Conservation (phyloP, 495 filamentous ascomycete species). For the Penicillium lagena region DNA sequence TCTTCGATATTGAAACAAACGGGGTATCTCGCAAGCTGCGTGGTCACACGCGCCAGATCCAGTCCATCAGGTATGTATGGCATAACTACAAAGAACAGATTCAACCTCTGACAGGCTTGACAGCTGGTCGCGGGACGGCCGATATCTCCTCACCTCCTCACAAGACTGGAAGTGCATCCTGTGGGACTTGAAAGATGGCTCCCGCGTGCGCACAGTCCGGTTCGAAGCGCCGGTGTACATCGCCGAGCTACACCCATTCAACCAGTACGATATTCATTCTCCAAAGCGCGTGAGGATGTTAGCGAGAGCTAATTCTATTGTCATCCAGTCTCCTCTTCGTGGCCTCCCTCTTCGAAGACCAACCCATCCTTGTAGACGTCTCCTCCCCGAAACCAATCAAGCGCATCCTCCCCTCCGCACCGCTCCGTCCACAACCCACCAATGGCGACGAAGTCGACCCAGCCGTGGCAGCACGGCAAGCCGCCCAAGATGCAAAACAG, state of each 20-base stretch:
- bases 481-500: constrained; percentile 86
- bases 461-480: constrained; percentile 70
- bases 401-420: constrained; percentile 72
- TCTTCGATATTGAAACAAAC: constrained; percentile 96
- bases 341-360: constrained; percentile 87
- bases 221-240: constrained; percentile 93
- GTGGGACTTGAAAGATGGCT: constrained; percentile 82
- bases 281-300: too few relatives aligned
- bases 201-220: constrained; percentile 61
- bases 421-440: constrained; percentile 54
- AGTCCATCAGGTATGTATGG: constrained; percentile 57
- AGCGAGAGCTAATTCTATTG: not conserved
- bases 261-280: constrained; percentile 58
- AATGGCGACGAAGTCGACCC: constrained; percentile 57
- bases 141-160: constrained; percentile 89
- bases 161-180: constrained; percentile 94
- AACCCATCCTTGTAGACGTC: constrained; percentile 80
- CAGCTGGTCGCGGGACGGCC: constrained; percentile 87
- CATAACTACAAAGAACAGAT: not conserved
- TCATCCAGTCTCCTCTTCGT: constrained; percentile 65
- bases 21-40: constrained; percentile 88
- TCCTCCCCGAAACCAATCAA: constrained; percentile 59
- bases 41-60: constrained; percentile 85
- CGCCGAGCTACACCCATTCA: constrained; percentile 86
- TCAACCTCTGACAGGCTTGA: constrained; percentile 7